phyloP scores from a whole-genome alignment of 768 basidiomycete species.

The Pisolithus orientalis region DNA sequence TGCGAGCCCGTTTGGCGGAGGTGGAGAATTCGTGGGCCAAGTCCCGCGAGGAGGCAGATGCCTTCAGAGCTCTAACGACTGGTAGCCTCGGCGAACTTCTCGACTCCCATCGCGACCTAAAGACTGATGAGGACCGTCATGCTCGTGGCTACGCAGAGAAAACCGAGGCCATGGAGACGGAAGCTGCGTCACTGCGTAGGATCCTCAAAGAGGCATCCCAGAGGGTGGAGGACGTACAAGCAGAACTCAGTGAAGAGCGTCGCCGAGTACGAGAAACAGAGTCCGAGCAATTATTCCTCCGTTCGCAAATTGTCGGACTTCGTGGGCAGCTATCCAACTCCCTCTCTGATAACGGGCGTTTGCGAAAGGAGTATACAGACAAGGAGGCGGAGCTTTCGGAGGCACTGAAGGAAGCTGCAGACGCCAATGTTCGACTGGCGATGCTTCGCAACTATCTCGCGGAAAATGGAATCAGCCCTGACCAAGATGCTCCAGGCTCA shows the following conservation, averaged over 20 bases:
- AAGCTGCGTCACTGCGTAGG: slow-evolving; percentile 66
- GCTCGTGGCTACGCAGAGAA: slow-evolving; percentile 77
- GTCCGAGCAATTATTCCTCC: slow-evolving; percentile 54
- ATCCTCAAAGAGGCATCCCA: slow-evolving; percentile 76
- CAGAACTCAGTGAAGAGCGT: slow-evolving; percentile 61
- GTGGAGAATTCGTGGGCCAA: slow-evolving; percentile 89
- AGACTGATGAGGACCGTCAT: slow-evolving; percentile 75
- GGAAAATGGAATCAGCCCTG: slow-evolving; percentile 78
- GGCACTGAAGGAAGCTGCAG: slow-evolving; percentile 57
- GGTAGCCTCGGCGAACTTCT: slow-evolving; percentile 80
- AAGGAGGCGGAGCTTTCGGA: slow-evolving; percentile 63
- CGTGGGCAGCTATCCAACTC: slow-evolving; percentile 68
- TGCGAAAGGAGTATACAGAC: slow-evolving; percentile 62
- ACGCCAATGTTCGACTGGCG: slow-evolving; percentile 64
- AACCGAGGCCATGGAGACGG: slow-evolving; percentile 71
- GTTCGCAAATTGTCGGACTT: slow-evolving; percentile 68
- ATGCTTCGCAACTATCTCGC: slow-evolving; percentile 83
- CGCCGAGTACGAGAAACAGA: slow-evolving; percentile 59
- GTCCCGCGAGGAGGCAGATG: slow-evolving; percentile 90
- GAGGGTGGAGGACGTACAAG: slow-evolving; percentile 63
- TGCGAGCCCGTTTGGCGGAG: slow-evolving; percentile 60
- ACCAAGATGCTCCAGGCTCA: slow-evolving; percentile 60
- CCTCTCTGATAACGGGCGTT: slow-evolving; percentile 57
- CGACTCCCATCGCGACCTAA: slow-evolving; percentile 81
- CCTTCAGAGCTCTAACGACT: slow-evolving; percentile 81